Evolutionary conservation across 129 eudicot genomes (phyloP), one percentile per base, ranked within the genome.

Genomic region (Calendula officinalis): DNA sequence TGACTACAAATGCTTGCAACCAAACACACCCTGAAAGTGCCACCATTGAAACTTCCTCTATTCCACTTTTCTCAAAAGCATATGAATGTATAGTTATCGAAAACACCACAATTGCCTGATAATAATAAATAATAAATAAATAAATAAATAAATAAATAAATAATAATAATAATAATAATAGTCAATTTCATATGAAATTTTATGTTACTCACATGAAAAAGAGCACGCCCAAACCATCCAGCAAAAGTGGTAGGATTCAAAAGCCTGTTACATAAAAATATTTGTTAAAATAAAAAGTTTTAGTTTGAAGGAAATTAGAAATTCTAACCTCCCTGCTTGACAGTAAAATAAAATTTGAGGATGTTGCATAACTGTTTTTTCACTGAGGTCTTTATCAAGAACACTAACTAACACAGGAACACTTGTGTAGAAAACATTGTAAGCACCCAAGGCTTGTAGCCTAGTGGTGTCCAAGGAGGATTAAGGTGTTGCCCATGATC

Each of bases 21-120:
- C 99, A 92, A 75, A 92, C 88, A 69, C 99, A 88, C 71, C 99
- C 98, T 54, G 98, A 92, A 32, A 92, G 90, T 32, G 96, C 99
- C 75, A 92, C 99, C 99, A 92, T 85, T 6, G 95, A 67, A 6
- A 88, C 79, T 81, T 92, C 91, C 83, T 92, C 99, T 78, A 85
- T 77, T 80, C 83, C 99, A 69, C 95, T 83, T 75, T 85, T 92
- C 82, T 92, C 99, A 79, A 62, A 76, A 12, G 96, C 95, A 73
- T 85, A 92, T 34, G 96, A 67, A 71, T 88, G 88, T 56, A 92
- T 75, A 45, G 95, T 85, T 79, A 92, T 85, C 30, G 77, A 72
- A 61, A 92, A 88, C 51, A 92, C 95, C 52, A 92, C 86, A 69
- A 88, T 85, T 33, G 99, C 99, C 99, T 92, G 91, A 73, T 55